Evolutionary conservation across 768 basidiomycete species (phyloP).

Genomic region (Xerocomus brunneocitrinus): DNA sequence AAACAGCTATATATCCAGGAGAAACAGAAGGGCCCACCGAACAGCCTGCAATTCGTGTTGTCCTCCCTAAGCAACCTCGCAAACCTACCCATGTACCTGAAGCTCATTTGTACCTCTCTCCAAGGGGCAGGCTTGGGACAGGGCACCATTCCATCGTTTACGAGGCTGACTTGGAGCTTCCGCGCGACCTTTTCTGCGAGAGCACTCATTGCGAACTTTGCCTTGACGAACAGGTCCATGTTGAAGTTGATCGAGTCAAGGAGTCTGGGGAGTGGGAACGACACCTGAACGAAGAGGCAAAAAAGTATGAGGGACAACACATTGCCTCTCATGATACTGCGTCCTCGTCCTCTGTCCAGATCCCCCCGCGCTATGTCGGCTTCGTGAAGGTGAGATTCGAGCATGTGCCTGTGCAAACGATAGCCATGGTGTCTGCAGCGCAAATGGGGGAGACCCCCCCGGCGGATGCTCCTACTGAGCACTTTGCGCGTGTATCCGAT

Average conservation of each 20-base stretch:
- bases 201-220: conserved; percentile 38
- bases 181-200: conserved; percentile 36
- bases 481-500: not conserved
- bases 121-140: conserved; percentile 31
- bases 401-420: not conserved
- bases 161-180: conserved; percentile 47
- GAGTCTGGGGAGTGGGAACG: conserved; percentile 14
- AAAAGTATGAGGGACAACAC: not conserved
- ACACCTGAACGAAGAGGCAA: not conserved
- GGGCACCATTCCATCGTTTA: conserved; percentile 53
- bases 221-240: conserved; percentile 29
- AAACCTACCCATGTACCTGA: conserved; percentile 26
- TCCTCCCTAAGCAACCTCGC: conserved; percentile 25
- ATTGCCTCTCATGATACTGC: not conserved
- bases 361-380: conserved; percentile 5
- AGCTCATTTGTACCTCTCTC: conserved; percentile 48
- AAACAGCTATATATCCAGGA: conserved; percentile 14
- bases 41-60: conserved; percentile 26
- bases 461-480: not conserved
- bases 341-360: conserved; percentile 1
- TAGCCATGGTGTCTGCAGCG: not conserved
- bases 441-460: not conserved
- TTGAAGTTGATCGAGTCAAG: conserved; percentile 11
- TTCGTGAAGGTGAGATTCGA: conserved; percentile 1
- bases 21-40: conserved; percentile 21